Evolutionary conservation across 176 grass and related monocot species (phyloP), one percentile per base, ranked within the genome.

Genomic region (Oryza officinalis): DNA sequence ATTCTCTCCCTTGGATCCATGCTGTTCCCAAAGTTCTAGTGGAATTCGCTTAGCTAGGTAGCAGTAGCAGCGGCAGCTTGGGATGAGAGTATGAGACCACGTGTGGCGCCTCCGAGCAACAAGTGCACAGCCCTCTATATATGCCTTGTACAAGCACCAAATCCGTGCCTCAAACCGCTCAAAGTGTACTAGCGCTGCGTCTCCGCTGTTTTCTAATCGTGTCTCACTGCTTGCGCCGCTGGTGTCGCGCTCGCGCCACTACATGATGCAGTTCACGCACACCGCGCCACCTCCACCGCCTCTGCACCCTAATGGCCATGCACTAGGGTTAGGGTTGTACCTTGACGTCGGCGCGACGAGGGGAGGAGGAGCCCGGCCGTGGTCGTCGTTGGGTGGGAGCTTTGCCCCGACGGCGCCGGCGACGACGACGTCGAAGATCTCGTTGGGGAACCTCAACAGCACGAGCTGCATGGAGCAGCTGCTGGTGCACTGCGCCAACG

Each of bases 81-180:
- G 38, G 22, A 4, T 57, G 20, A 18, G 57, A 61, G n/a, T 41
- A 41, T 25, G 85, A 67, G 65, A 83, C 46, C 79, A 89, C 81
- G 80, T 85, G 83, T 86, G 59, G 87, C 83, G 37, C 37, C 37
- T 86, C 83, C 75, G 80, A 83, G 85, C 78, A 90, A 74, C 74
- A 86, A 70, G 83, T 68, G 92, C 94, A 92, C 94, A 80, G 12
- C 73, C 88, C 92, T 97, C 94, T 85, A 95, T 95, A 98, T 93
- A 98, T 97, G 88, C 92, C 87, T 52, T 90, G 84, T 73, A 94
- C 95, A 97, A 97, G 89, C 88, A 92, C 90, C 95, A 94, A 94
- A 91, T 94, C 90, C 86, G 88, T 71, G 43, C 64, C 68, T 87
- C 86, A 86, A 83, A 77, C 83, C 41, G 81, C 79, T 59, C 75